phyloP scores from a whole-genome alignment of 2,329 filamentous ascomycete genomes.

The Colletotrichum filicis region DNA sequence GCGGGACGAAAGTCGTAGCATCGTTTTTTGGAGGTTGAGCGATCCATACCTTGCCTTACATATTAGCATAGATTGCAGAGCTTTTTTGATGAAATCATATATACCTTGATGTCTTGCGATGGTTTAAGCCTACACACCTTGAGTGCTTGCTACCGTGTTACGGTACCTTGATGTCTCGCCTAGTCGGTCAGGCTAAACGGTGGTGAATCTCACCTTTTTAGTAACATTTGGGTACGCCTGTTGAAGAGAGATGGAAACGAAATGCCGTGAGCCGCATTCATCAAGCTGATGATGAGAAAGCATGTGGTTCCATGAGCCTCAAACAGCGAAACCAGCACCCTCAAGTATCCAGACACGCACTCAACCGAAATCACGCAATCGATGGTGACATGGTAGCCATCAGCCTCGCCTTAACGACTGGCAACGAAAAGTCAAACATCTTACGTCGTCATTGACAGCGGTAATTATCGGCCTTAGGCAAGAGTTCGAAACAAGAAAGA shows the following conservation, averaged over 20 bases:
- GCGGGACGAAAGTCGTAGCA: neutral
- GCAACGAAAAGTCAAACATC: neutral
- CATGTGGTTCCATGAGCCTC: neutral
- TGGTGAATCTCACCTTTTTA: neutral
- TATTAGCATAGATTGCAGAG: neutral
- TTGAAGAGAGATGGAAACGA: neutral
- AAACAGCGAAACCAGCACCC: neutral
- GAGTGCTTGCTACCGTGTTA: no score
- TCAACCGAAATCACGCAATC: slow-evolving; percentile 29
- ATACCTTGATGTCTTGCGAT: neutral
- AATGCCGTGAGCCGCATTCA: no score
- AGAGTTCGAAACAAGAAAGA: neutral
- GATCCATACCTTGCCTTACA: neutral
- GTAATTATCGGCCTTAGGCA: slow-evolving; percentile 2
- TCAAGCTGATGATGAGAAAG: neutral
- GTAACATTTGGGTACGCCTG: neutral
- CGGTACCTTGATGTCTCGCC: neutral
- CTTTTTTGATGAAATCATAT: neutral
- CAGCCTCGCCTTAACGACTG: slow-evolving; percentile 15
- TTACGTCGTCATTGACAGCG: no score
- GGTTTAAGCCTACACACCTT: neutral
- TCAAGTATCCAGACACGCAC: slow-evolving; percentile 9
- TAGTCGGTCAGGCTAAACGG: neutral
- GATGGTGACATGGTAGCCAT: slow-evolving; percentile 29
- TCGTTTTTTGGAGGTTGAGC: neutral